These are phyloP conservation scores for Capsicum rhomboideum DNA, from an alignment of 257 asterid genomes.

Conservation along the genomic window DNA sequence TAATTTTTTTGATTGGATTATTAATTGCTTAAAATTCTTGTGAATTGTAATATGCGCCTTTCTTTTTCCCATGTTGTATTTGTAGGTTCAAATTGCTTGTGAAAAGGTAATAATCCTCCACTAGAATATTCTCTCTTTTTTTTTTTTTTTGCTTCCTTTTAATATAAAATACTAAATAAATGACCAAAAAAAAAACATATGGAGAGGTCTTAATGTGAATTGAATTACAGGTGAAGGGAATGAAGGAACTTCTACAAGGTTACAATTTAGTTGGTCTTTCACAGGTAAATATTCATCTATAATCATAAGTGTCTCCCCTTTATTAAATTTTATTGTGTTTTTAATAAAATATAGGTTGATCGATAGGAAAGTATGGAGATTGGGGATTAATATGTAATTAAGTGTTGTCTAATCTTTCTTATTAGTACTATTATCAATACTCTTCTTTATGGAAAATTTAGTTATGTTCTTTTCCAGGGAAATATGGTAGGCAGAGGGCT, in stretches of 20 bases:
- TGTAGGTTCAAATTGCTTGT: conserved; percentile 16
- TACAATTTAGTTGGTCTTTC: conserved; percentile 24
- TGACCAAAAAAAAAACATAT: neutral
- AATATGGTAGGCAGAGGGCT: conserved; percentile 18
- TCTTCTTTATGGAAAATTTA: neutral
- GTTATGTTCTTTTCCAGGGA: conserved; percentile 4
- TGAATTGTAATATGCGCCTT: neutral
- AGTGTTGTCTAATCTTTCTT: too few species aligned
- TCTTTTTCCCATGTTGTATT: neutral
- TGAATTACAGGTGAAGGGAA: conserved; percentile 9
- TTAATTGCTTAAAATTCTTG: neutral
- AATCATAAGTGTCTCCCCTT: too few species aligned
- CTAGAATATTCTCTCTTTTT: neutral
- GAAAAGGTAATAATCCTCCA: neutral
- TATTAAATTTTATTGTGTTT: too few species aligned
- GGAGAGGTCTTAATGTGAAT: neutral
- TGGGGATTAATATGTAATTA: too few species aligned
- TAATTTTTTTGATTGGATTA: neutral
- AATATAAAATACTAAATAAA: neutral
- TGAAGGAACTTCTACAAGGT: conserved; percentile 9
- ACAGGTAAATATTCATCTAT: conserved; percentile 6
- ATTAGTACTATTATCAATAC: too few species aligned
- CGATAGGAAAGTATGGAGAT: too few species aligned
- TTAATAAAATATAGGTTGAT: neutral
- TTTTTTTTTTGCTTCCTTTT: neutral